Conservation (phyloP, 78 protist genomes). For the Blattamonas nauphoetae region DNA sequence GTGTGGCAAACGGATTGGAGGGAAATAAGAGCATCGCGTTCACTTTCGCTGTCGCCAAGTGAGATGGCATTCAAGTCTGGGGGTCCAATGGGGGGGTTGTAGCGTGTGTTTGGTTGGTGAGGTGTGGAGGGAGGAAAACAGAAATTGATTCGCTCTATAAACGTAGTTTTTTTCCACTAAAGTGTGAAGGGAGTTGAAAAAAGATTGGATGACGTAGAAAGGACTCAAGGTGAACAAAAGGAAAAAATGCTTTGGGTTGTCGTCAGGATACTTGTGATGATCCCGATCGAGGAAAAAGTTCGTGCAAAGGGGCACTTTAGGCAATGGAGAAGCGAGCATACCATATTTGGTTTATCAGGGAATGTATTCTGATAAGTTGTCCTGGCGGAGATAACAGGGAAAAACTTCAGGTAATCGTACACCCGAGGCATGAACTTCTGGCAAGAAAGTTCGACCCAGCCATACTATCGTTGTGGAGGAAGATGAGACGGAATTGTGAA, state of each 20-base stretch:
- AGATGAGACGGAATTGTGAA: too few species aligned
- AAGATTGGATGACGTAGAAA: background rate
- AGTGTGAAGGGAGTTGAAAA: too few species aligned
- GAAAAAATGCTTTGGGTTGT: background rate
- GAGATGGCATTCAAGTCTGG: background rate
- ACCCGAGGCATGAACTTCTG: conserved; percentile 4
- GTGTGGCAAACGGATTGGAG: background rate
- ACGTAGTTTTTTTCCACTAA: background rate
- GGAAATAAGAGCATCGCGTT: background rate
- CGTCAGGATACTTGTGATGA: too few species aligned
- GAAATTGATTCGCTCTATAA: background rate
- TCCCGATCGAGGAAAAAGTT: too few species aligned
- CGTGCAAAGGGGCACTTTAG: too few species aligned
- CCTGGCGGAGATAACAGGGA: background rate
- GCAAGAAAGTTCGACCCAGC: conserved; percentile 7
- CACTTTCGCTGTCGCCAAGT: background rate
- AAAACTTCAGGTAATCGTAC: background rate
- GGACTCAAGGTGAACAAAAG: background rate
- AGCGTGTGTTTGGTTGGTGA: background rate
- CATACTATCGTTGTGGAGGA: too few species aligned
- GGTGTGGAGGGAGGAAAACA: background rate
- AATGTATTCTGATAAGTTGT: background rate
- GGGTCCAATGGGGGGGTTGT: background rate
- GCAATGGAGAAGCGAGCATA: too few species aligned
- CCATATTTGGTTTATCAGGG: background rate